Conservation (phyloP, 176 grass and related monocot genomes). For the Paspalum vaginatum region DNA sequence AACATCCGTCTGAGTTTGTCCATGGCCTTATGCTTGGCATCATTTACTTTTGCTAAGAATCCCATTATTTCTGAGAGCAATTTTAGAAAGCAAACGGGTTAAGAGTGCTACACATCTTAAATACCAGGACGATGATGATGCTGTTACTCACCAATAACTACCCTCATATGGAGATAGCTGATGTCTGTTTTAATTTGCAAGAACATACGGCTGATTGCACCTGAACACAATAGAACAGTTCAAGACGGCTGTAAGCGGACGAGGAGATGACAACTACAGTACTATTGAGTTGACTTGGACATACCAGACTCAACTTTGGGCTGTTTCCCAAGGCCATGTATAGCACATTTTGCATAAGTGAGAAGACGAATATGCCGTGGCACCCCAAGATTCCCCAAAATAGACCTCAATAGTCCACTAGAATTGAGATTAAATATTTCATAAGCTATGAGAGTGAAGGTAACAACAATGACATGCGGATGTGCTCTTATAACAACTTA, state of each 20-base stretch:
- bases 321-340: conserved; percentile 72
- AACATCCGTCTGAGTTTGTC: conserved; percentile 54
- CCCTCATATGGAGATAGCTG: conserved; percentile 63
- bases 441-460: conserved; percentile 30
- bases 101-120: background rate
- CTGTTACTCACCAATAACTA: conserved; percentile 59
- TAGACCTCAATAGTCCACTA: conserved; percentile 85
- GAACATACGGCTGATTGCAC: conserved; percentile 38
- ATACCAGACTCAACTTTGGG: conserved; percentile 47
- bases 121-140: background rate
- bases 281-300: conserved; percentile 2
- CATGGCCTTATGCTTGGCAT: conserved; percentile 33
- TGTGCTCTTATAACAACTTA: conserved; percentile 42
- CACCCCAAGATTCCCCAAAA: conserved; percentile 72
- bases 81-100: background rate
- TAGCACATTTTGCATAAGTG: conserved; percentile 81
- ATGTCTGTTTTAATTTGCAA: conserved; percentile 56
- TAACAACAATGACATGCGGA: conserved; percentile 10
- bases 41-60: conserved; percentile 52
- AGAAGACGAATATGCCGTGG: conserved; percentile 75
- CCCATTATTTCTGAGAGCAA: conserved; percentile 48
- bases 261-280: background rate
- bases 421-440: conserved; percentile 35
- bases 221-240: conserved; percentile 50
- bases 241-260: background rate